Base-by-base conservation (phyloP, 257 asterid genomes). In the Coffea eugenioides region DNA sequence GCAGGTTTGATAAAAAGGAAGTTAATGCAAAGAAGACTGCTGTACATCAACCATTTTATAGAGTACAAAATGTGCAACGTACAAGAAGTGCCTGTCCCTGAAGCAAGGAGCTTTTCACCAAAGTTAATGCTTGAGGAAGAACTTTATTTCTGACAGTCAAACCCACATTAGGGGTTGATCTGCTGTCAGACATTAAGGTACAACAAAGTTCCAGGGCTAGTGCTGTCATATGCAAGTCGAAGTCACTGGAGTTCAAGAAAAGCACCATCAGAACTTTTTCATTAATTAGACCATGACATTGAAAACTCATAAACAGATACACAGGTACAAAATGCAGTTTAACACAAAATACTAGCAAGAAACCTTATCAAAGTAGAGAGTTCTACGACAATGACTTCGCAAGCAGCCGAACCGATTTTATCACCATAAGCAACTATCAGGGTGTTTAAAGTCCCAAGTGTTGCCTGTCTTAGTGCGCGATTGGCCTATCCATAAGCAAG, bases 21-120 rank as follows among this genome's bases (percentile, higher is more conserved):
- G 81, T 83, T 78, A 83, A 65, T 11, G 54, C 15, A 72, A 79
- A 75, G 76, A 39, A 80, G 73, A 80, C 69, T 45, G 65, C 49
- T 16, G 43, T 45, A 67, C 66, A 79, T 82, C 59, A 76, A 87
- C 59, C 75, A 76, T 45, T 56, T 46, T 59, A 76, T 46, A 20
- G 80, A 64, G 62, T 46, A 70, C 77, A 80, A 71, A 57, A 79
- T 62, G 69, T 64, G 75, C 65, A 69, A 46, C 69, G 77, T 96
- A 96, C 99, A 98, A 90, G 85, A 85, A 96, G 99, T 78, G 99
- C 98, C 83, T 96, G 99, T 41, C 99, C 99, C 86, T 96, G 99
- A 77, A 96, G 97, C 87, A 96, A 86, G 62, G 99, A 88, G 82
- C 99, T 96, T 87, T 91, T 88, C 69, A 94, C 88, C 79, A 96